Evolutionary conservation across 257 asterid genomes (phyloP), one percentile per base, ranked within the genome.

Genomic region (Solanum chmielewskii): DNA sequence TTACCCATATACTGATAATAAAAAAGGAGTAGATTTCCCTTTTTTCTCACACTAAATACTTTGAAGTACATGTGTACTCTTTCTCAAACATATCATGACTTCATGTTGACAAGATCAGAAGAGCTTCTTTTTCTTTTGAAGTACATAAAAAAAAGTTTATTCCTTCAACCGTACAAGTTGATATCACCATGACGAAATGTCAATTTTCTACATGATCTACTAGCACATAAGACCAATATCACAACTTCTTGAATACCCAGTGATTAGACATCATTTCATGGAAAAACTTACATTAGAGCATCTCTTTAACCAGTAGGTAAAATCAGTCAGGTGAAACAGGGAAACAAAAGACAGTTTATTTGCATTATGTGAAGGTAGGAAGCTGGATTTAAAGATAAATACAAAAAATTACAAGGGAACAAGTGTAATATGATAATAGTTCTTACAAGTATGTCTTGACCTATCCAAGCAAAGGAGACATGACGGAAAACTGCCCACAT

Each of bases 391-490:
- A 31, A 16, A 29, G 15, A 45, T 18, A 11, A 47, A 77, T 21
- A 29, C 66, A 47, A 80, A 47, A 47, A 47, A 5, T 29, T 45
- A 80, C 41, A 80, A 29, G 29, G 68, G 41, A 80, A 47, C 68
- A 47, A 80, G 44, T 78, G 84, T 16, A 45, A 78, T 77, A 42
- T 78, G 84, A 80, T 45, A 80, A 80, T 80, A 80, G 39, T 64
- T 71, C 99, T 92, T 94, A 97, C 99, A 87, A 97, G 98, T 89
- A 97, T 95, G 90, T 97, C 98, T 92, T 97, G 99, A 91, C 99
- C 99, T 83, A 97, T 93, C 99, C 99, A 97, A 80, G 99, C 99
- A 59, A 93, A 93, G 88, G 95, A 90, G 87, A 90, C 89, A 25
- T 90, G 92, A 59, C 98, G 98, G 73, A 86, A 92, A 73, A 97